phyloP scores from a whole-genome alignment of 306 rosid genomes.

The Cucurbita ficifolia region DNA sequence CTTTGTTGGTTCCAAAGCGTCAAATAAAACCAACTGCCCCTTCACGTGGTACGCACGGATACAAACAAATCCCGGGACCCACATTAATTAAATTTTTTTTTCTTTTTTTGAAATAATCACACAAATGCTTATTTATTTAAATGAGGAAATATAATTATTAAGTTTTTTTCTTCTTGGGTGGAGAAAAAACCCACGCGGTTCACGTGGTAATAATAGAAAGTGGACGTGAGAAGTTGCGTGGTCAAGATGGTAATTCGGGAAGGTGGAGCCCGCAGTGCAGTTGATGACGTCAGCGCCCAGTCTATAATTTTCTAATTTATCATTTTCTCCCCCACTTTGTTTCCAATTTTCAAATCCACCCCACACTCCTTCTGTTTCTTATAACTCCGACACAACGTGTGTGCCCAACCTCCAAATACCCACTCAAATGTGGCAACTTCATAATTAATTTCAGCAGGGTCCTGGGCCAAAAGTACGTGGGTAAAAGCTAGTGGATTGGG shows the following conservation, averaged over 20 bases:
- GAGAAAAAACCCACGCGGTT: neutral
- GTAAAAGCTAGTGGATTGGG: neutral
- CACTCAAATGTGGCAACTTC: too few relatives aligned
- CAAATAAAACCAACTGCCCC: neutral
- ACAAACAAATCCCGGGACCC: neutral
- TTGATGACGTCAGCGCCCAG: neutral
- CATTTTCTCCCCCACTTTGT: neutral
- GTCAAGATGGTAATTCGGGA: neutral
- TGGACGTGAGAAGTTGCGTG: neutral
- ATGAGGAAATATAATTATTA: too few relatives aligned
- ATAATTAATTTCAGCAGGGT: neutral
- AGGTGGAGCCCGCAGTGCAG: neutral
- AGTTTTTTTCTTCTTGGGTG: neutral
- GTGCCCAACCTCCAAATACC: neutral
- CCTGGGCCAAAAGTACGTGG: neutral
- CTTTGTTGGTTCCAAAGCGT: neutral
- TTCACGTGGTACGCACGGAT: neutral
- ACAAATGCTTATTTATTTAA: too few relatives aligned
- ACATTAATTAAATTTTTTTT: neutral
- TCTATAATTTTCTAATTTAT: neutral
- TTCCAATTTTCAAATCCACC: neutral
- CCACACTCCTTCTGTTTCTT: neutral
- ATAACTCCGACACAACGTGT: neutral
- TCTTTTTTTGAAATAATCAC: too few relatives aligned
- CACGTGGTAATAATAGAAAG: neutral